Conservation (phyloP, 306 rosid species). For the Glycine latifolia region DNA sequence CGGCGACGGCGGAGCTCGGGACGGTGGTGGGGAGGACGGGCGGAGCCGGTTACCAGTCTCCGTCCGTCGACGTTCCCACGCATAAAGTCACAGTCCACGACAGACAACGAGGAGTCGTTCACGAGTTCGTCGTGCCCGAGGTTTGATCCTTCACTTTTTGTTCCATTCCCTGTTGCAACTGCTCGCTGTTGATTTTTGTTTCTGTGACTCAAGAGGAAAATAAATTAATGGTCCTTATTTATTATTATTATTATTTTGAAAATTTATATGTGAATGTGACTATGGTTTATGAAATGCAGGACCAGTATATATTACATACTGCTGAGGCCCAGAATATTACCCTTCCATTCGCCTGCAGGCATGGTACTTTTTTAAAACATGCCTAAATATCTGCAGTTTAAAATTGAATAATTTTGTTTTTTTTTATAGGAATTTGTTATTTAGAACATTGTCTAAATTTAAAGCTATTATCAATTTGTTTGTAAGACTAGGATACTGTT, state of each 20-base stretch:
- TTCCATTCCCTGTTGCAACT: slow-evolving; percentile 18
- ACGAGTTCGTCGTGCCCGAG: slow-evolving; percentile 93
- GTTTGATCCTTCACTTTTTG: slow-evolving; percentile 46
- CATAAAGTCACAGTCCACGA: slow-evolving; percentile 94
- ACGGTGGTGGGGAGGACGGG: slow-evolving; percentile 49
- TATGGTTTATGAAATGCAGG: slow-evolving; percentile 62
- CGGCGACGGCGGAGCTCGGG: slow-evolving; percentile 65
- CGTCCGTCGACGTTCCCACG: slow-evolving; percentile 54
- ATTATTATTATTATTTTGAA: background rate
- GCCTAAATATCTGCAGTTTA: too few relatives aligned
- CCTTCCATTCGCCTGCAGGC: slow-evolving; percentile 99
- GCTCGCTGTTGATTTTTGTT: background rate
- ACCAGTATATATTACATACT: slow-evolving; percentile 91
- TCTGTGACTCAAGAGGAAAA: too few relatives aligned
- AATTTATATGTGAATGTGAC: background rate
- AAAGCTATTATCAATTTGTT: too few relatives aligned
- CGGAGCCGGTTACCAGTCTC: slow-evolving; percentile 43
- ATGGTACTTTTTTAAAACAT: slow-evolving; percentile 62
- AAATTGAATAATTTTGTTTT: too few relatives aligned
- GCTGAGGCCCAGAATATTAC: slow-evolving; percentile 86
- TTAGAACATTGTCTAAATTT: too few relatives aligned
- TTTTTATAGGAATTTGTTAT: too few relatives aligned
- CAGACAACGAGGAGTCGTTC: slow-evolving; percentile 75
- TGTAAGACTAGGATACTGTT: background rate
- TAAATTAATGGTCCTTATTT: background rate